Percentiles rank a stretch among this genome's conserved stretches.
phyloP scores from a whole-genome alignment of 2,329 filamentous ascomycete genomes.

The Paecilomyces niveus region DNA sequence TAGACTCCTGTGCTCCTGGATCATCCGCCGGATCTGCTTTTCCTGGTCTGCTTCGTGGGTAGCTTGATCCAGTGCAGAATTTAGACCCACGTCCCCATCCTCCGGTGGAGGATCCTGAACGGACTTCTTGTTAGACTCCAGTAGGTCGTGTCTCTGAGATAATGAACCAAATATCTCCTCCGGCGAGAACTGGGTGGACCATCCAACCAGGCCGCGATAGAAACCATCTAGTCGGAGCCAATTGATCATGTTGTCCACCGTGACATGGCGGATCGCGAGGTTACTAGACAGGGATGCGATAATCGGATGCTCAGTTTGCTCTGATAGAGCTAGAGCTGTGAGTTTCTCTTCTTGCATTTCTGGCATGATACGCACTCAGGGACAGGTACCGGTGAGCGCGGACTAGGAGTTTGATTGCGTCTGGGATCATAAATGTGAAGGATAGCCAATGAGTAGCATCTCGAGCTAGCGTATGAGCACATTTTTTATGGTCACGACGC shows the following conservation, averaged over 20 bases:
- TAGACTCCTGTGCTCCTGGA: constrained; percentile 3
- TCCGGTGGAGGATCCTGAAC: background rate
- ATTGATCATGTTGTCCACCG: constrained; percentile 8
- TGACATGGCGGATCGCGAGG: background rate
- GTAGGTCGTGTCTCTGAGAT: background rate
- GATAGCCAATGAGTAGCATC: background rate
- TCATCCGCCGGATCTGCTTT: constrained; percentile 6
- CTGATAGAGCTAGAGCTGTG: background rate
- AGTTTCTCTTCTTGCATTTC: background rate
- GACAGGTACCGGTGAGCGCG: background rate
- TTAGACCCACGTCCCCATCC: background rate
- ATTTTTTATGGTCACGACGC: background rate
- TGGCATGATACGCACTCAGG: background rate
- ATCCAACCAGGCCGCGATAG: constrained; percentile 7
- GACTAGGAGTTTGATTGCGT: background rate
- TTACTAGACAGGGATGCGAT: background rate
- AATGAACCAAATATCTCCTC: background rate
- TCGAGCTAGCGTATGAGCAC: background rate
- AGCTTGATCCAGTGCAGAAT: background rate
- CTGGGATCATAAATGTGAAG: background rate
- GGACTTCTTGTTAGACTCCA: background rate
- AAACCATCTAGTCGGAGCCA: constrained; percentile 10
- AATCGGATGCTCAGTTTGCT: background rate
- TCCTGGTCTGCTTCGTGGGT: background rate
- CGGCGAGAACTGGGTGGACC: constrained; percentile 2